Base-by-base conservation (phyloP, 2,329 filamentous ascomycete species). In the Ascocoryne sarcoides region DNA sequence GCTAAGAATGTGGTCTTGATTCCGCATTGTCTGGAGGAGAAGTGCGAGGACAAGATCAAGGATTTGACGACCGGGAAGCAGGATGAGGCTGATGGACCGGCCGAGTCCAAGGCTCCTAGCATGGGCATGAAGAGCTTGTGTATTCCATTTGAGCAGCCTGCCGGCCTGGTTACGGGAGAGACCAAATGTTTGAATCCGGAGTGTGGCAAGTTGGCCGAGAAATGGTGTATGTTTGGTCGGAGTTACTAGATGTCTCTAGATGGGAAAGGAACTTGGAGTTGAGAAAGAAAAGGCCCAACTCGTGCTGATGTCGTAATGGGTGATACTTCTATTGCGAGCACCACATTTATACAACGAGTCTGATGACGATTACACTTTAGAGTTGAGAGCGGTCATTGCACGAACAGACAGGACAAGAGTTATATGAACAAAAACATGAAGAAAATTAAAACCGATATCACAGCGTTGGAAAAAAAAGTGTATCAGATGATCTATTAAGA, bases 11-110 rank as follows among this genome's bases (percentile, higher is more conserved):
- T 96, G 32, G 81, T 93, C 32, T 69, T 96, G 45, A 93, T 96
- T 50, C 90, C 90, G 39, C 84, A 87, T 70, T 98, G 93, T 61
- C 70, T 89, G 47, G 83, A 76, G 26, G 66, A 67, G 51, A 79
- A 84, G 61, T 96, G 90, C 59, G 90, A 95, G 66, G 90, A 95
- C 56, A 78, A 86, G 62, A 87, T 96, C 69, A 96, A 96, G 76
- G 87, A 93, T 42, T 72, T 89, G 60, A 94, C 86, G 48, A 86
- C 84, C 32, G 82, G 83, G 49, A 84, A 80, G 53, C 80, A 79
- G 43, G 71, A 78, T 40, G 76, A 68, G 19, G 65, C 66, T 5
- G 56, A 59, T 14, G 59, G 56, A 9, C 55, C 53, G 8, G 52
- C 47, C 15, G 47, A 60, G 43, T 35, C 51, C 49, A 75, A 75